A percentile compares a stretch with the other conserved stretches of the same genome.
phyloP scores from a whole-genome alignment of 2,329 filamentous ascomycete genomes.

The Xylariaceae sp. region DNA sequence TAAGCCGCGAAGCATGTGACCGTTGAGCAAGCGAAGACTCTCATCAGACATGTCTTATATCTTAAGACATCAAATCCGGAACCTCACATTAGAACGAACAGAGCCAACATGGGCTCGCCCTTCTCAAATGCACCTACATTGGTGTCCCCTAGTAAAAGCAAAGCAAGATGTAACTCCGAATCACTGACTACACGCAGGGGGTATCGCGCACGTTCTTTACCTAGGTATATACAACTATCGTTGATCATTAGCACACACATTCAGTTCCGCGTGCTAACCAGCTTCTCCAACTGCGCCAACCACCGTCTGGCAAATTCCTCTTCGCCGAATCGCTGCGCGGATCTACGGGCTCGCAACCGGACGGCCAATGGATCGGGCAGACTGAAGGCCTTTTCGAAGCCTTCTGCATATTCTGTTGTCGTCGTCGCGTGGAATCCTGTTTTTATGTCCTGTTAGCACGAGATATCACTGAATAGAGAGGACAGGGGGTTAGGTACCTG shows the following conservation, averaged over 20 bases:
- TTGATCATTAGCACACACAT: neutral
- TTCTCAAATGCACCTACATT: neutral
- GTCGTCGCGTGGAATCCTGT: conserved; percentile 81
- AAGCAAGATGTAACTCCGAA: conserved; percentile 16
- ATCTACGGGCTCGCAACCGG: conserved; percentile 68
- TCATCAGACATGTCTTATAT: too few species aligned
- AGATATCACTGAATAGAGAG: too few species aligned
- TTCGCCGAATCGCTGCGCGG: conserved; percentile 81
- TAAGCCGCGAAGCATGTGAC: too few species aligned
- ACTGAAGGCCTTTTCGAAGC: conserved; percentile 70
- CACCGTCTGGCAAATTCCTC: conserved; percentile 77
- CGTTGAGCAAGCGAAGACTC: too few species aligned
- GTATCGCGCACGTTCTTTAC: neutral
- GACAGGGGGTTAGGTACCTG: conserved; percentile 51
- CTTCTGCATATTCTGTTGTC: conserved; percentile 70
- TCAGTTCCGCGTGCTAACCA: conserved; percentile 49
- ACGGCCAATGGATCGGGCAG: conserved; percentile 69
- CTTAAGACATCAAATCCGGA: neutral
- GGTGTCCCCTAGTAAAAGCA: conserved; percentile 5
- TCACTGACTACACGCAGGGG: conserved; percentile 1
- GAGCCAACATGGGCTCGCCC: too few species aligned
- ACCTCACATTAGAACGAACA: too few species aligned
- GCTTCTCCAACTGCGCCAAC: conserved; percentile 65
- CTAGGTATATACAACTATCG: neutral
- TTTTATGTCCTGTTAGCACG: neutral